Evolutionary conservation across 2,329 filamentous ascomycete genomes (phyloP).

Genomic region (Periconia sp.): DNA sequence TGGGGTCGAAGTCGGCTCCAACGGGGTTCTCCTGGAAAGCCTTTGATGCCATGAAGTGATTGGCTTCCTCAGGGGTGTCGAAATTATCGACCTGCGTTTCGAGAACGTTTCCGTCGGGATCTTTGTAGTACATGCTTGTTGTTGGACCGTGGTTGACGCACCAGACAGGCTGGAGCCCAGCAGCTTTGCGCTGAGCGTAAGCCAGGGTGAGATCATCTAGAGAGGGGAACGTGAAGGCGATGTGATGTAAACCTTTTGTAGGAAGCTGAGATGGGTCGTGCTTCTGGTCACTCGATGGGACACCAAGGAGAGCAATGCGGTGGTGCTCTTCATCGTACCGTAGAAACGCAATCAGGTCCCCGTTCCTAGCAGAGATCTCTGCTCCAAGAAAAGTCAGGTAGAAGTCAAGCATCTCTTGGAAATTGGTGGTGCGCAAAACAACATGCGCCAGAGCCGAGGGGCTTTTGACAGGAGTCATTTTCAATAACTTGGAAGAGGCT

Average conservation of each 20-base stretch:
- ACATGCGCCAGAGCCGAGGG: conserved; percentile 40
- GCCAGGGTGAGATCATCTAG: conserved; percentile 44
- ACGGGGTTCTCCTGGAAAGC: conserved; percentile 52
- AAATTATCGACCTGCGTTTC: conserved; percentile 54
- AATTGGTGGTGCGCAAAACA: conserved; percentile 34
- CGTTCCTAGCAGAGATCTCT: conserved; percentile 27
- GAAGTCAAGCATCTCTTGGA: conserved; percentile 42
- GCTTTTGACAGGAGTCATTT: no score
- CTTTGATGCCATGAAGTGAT: conserved; percentile 46
- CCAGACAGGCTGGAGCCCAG: conserved; percentile 51
- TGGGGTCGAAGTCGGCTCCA: conserved; percentile 53
- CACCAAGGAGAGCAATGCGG: conserved; percentile 49
- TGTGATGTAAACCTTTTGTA: conserved; percentile 51
- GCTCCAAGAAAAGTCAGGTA: conserved; percentile 49
- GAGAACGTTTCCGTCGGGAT: conserved; percentile 57
- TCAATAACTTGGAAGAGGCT: no score
- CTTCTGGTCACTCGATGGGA: conserved; percentile 20
- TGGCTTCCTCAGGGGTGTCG: conserved; percentile 39
- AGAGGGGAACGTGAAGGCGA: conserved; percentile 50
- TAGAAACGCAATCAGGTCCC: conserved; percentile 44
- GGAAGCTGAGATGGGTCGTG: no score
- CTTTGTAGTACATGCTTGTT: conserved; percentile 56
- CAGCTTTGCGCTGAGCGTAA: conserved; percentile 46
- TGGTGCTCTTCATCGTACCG: conserved; percentile 58
- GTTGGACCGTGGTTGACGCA: conserved; percentile 57